Evolutionary conservation across 176 grass and related monocot genomes (phyloP).

Genomic region (Bothriochloa decipiens): DNA sequence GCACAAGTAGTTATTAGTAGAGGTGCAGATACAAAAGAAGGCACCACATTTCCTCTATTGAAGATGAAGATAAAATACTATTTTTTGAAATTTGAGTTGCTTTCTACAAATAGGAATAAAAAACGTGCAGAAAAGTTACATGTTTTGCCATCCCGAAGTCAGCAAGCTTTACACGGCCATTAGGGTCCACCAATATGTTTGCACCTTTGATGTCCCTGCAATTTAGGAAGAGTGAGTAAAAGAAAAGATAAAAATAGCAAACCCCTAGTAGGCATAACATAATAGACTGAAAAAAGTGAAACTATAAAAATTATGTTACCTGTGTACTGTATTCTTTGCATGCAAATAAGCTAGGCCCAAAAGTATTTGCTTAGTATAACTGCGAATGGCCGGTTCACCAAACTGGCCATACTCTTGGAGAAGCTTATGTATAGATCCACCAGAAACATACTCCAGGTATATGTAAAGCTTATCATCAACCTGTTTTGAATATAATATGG

Average conservation of each 20-base stretch:
- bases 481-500: slow-evolving; percentile 46
- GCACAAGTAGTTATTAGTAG: background rate
- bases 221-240: slow-evolving; percentile 39
- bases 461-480: slow-evolving; percentile 97
- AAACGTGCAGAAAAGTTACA: slow-evolving; percentile 44
- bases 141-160: slow-evolving; percentile 99
- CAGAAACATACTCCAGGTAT: slow-evolving; percentile 98
- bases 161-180: slow-evolving; percentile 95
- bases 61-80: slow-evolving; percentile 16
- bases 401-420: slow-evolving; percentile 94
- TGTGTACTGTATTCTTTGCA: slow-evolving; percentile 95
- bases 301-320: slow-evolving; percentile 56
- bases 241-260: slow-evolving; percentile 39
- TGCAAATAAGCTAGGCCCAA: slow-evolving; percentile 94
- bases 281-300: slow-evolving; percentile 26
- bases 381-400: slow-evolving; percentile 93
- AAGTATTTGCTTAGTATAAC: slow-evolving; percentile 99
- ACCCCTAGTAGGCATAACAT: slow-evolving; percentile 13
- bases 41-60: slow-evolving; percentile 1
- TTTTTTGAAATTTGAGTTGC: slow-evolving; percentile 33
- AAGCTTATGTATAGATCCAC: slow-evolving; percentile 98
- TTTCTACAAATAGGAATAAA: slow-evolving; percentile 30
- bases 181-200: slow-evolving; percentile 98
- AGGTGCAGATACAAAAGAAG: slow-evolving; percentile 23
- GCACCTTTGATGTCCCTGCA: slow-evolving; percentile 98